Evolutionary conservation across 2,329 filamentous ascomycete species (phyloP).

Genomic region (Diaporthe australafricana): DNA sequence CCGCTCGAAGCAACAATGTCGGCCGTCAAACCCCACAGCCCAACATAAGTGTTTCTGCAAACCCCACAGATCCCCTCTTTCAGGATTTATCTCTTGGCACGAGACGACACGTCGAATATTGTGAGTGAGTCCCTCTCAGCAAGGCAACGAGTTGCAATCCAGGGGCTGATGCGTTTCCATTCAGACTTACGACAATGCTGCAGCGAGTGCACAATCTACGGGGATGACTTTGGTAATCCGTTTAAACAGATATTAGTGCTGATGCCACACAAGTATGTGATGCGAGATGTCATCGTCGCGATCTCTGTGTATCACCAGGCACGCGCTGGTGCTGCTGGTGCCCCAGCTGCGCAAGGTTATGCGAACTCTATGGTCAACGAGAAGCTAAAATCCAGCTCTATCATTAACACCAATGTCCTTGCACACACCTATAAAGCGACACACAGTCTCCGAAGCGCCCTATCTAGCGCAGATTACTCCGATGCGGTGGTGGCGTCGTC

Average conservation of each 20-base stretch:
- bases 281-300: not conserved
- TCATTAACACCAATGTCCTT: not conserved
- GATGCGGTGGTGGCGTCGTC: constrained; percentile 6
- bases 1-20: not conserved
- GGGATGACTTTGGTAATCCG: constrained; percentile 25
- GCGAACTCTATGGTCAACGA: not conserved
- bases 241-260: constrained; percentile 1
- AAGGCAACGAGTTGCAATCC: not conserved
- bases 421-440: not conserved
- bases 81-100: not conserved
- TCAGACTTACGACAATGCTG: constrained; percentile 30
- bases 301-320: constrained; percentile 10
- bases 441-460: not conserved
- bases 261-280: not conserved
- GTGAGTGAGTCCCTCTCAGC: not conserved
- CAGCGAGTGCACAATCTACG: constrained; percentile 35
- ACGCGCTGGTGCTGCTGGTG: not conserved
- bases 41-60: not conserved
- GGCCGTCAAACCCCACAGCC: not conserved
- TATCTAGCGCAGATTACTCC: not conserved
- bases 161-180: not conserved
- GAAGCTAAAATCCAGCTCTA: not conserved
- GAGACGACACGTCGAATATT: constrained; percentile 5
- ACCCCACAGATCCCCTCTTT: constrained; percentile 7
- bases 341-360: not conserved